Base-by-base conservation (phyloP, 805 yeast species). In the Kregervanrija pseudodelftensis region DNA sequence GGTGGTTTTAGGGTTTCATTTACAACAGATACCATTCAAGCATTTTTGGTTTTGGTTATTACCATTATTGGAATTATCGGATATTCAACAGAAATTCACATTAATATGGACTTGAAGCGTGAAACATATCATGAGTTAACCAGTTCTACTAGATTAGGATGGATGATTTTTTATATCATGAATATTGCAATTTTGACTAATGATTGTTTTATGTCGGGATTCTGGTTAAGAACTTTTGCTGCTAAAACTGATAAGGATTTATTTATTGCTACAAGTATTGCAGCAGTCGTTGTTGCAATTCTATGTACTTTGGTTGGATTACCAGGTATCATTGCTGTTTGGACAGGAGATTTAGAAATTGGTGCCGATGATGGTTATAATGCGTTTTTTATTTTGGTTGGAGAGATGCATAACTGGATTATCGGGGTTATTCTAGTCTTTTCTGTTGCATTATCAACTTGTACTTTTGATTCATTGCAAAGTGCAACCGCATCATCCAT, bases 181-280 rank as follows among this genome's bases (percentile, higher is more conserved):
- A 76, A 82, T 8, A 82, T 90, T 31, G 96, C 97, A 28, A 85
- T 90, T 58, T 75, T 88, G 45, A 85, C 96, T 32, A 90, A 90
- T 57, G 96, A 88, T 60, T 79, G 90, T 60, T 90, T 90, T 65
- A 68, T 90, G 73, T 77, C 95, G 31, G 96, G 96, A 0, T 89
- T 90, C 62, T 90, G 98, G 98, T 68, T 90, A 49, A 73, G 98
- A 58, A 86, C 98, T 1, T 90, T 90, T 69, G 95, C 98, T 5
- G 82, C 95, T 7, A 78, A 77, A 51, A 68, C 87, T 8, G 79
- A 89, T 64, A 76, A 70, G 51, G 96, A 89, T 58, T 72, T 90
- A 55, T 62, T 75, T 62, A 75, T 86, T 52, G 95, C 93, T 22
- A 77, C 89, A 43, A 70, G 81, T 3, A 67, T 90, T 48, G 95